Evolutionary conservation across 1,284 basidiomycete species (phyloP), one percentile per base, ranked within the genome.

Genomic region (Pseudozyma sp.): DNA sequence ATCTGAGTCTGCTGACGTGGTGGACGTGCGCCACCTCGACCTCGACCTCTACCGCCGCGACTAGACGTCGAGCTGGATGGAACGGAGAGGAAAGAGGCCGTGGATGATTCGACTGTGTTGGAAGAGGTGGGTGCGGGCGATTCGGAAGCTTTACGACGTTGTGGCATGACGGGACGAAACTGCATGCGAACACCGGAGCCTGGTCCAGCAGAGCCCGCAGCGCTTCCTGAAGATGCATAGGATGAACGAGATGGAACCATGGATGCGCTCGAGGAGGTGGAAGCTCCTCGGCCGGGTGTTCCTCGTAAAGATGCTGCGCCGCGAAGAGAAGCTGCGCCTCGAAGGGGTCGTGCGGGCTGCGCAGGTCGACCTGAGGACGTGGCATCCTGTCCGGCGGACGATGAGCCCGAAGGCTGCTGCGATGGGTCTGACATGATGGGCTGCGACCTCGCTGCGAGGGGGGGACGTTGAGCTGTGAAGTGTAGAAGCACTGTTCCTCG

Each of bases 1-100:
- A 97, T 88, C 90, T 81, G 76, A 4, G 94, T 92, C 67, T 56
- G 49, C 33, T 72, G 65, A 9, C 74, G 65, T 39, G 68, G 65
- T 53, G 70, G 60, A 9, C 68, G 53, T 34, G 62, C 58, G 42
- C 78, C 40, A 56, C 78, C 75, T 40, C 75, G 19, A 54, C 77
- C 56, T 61, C 81, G 47, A 74, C 67, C 45, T 51, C 71, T 34
- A 31, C 65, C 56, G 46, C 70, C 33, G 40, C 62, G 19, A 14
- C 63, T 10, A n/a, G 34, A 34, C 24, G 24, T 24, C 37, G 55
- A 71, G 40, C 66, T 70, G 19, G 75, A 64, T 4, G 54, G 55
- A 17, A 44, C 51, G 33, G 52, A 34, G 35, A 64, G 56, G 5
- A 60, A 56, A 8, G 67, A 64, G 5, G 56, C 51, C 13, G 56